phyloP scores from a whole-genome alignment of 2,329 filamentous ascomycete species.

The Penicillium freii region DNA sequence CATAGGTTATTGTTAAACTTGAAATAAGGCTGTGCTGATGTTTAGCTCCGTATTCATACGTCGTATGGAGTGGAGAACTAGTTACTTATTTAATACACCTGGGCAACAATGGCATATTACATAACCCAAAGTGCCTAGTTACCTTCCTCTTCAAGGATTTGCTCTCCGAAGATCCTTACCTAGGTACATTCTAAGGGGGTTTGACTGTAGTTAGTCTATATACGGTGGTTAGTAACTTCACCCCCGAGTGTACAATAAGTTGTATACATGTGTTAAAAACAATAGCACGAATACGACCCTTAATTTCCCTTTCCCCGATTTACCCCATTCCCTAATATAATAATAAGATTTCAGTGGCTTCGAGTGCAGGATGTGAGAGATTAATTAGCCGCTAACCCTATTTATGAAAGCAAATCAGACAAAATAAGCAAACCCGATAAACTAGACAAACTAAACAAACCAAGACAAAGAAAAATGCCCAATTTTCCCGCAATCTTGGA shows the following conservation, averaged over 20 bases:
- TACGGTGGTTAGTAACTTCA: neutral
- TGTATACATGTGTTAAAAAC: no score
- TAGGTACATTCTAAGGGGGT: no score
- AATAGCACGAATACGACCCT: neutral
- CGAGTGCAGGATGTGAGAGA: neutral
- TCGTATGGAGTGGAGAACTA: no score
- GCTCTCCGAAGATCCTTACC: no score
- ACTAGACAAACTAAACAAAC: neutral
- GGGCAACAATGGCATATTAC: no score
- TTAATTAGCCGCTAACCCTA: neutral
- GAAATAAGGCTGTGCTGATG: neutral
- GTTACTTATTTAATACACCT: no score
- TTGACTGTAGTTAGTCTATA: neutral
- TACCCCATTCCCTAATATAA: neutral
- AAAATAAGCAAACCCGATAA: neutral
- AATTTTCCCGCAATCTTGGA: constrained; percentile 5
- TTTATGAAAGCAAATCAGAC: neutral
- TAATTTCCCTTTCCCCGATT: neutral
- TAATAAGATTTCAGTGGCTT: constrained; percentile 3
- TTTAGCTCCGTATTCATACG: neutral
- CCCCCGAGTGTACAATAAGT: neutral
- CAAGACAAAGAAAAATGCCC: neutral
- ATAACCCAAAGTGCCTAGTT: no score
- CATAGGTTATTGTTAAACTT: neutral
- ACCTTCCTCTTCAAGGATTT: no score